These are phyloP conservation scores for Gonapodya prolifera DNA, from an alignment of 192 early-diverging fungal species.

Conservation along the genomic window DNA sequence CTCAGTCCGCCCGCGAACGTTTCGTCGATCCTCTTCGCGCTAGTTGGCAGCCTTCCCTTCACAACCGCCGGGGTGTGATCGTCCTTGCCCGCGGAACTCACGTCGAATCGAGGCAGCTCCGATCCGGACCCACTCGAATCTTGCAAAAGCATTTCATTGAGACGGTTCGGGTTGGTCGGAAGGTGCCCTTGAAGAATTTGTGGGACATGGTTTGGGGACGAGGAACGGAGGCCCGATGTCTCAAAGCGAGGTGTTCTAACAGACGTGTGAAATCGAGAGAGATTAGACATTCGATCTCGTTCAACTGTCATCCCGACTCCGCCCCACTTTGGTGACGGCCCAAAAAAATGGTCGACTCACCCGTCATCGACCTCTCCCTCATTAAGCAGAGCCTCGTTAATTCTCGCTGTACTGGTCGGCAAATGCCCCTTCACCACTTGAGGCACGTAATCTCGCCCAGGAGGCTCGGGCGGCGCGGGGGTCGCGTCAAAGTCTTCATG, in stretches of 20 bases:
- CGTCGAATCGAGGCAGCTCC: neutral
- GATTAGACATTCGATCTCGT: too few species aligned
- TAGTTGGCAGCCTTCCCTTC: neutral
- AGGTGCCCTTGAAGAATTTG: neutral
- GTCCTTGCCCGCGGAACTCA: neutral
- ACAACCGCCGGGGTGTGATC: neutral
- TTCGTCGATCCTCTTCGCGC: neutral
- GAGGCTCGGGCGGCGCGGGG: neutral
- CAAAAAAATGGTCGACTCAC: neutral
- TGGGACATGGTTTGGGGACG: neutral
- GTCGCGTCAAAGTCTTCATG: neutral
- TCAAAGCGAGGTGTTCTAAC: neutral
- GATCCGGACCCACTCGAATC: neutral
- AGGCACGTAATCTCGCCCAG: neutral
- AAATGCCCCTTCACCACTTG: neutral
- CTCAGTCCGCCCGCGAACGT: neutral
- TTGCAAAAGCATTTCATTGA: neutral
- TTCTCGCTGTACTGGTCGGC: neutral
- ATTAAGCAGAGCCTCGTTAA: neutral
- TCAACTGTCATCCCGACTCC: too few species aligned
- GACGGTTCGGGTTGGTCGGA: neutral
- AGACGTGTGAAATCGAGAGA: too few species aligned
- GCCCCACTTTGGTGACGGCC: too few species aligned
- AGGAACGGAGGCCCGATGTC: neutral
- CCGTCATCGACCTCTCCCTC: neutral